Conservation (phyloP, 495 filamentous ascomycete species). For the Elaphomyces granulatus region DNA sequence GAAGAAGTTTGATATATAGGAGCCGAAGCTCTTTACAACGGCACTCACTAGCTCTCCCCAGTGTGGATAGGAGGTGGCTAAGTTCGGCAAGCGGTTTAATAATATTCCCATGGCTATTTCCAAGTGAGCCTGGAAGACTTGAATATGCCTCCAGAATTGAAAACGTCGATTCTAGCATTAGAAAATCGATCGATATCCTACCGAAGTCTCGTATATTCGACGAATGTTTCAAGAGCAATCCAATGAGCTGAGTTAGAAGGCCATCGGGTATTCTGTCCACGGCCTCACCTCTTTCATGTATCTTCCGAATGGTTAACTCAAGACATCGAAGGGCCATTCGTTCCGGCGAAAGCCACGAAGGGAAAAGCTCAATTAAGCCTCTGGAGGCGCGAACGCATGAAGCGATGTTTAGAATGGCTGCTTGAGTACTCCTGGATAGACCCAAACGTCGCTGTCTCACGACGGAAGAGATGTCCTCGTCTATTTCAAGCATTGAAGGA, state of each 20-base stretch:
- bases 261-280: constrained; percentile 12
- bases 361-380: constrained; percentile 4
- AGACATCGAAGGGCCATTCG: constrained; percentile 21
- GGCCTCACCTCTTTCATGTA: constrained; percentile 19
- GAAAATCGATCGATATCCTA: constrained; percentile 5
- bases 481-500: constrained; percentile 12
- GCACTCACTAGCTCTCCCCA: constrained; percentile 3
- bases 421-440: constrained; percentile 20
- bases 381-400: constrained; percentile 7
- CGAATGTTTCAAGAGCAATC: constrained; percentile 13
- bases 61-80: constrained; percentile 15
- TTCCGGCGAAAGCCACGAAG: constrained; percentile 18
- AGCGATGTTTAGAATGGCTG: constrained; percentile 17
- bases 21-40: constrained; percentile 12
- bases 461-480: constrained; percentile 17
- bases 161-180: constrained; percentile 26
- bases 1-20: constrained; percentile 49
- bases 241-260: constrained; percentile 16
- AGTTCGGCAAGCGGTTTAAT: constrained; percentile 18
- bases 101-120: constrained; percentile 12
- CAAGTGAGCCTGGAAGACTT: constrained; percentile 13
- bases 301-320: constrained; percentile 11
- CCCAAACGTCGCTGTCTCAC: constrained; percentile 7
- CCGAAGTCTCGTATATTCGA: neutral
- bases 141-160: constrained; percentile 52